Conservation (phyloP, 768 basidiomycete genomes). For the Leccinellum luteum region DNA sequence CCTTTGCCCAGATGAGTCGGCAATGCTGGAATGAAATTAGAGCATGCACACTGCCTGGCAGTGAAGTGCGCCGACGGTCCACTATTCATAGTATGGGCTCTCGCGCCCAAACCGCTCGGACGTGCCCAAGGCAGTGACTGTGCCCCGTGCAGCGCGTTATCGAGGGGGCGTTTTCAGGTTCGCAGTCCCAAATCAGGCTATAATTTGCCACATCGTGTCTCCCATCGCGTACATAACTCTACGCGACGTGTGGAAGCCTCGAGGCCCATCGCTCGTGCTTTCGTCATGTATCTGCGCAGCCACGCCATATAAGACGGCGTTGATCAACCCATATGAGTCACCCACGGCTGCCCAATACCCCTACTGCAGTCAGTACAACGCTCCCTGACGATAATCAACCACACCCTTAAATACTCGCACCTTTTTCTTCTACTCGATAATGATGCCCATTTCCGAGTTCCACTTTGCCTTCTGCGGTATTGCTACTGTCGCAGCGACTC, state of each 20-base stretch:
- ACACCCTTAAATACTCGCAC: constrained; percentile 21
- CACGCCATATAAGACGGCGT: constrained; percentile 32
- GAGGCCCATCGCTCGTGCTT: constrained; percentile 29
- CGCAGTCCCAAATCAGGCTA: constrained; percentile 7
- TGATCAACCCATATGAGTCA: constrained; percentile 15
- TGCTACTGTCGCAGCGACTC: constrained; percentile 58
- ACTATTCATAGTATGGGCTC: neutral
- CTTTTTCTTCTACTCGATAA: constrained; percentile 23
- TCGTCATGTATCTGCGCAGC: constrained; percentile 22
- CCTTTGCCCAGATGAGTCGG: constrained; percentile 7
- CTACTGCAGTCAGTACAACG: neutral
- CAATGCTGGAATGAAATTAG: neutral
- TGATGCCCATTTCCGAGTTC: constrained; percentile 52
- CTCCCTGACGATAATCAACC: constrained; percentile 17
- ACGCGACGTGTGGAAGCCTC: constrained; percentile 29
- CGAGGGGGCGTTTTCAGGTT: constrained; percentile 2
- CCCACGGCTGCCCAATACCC: constrained; percentile 20
- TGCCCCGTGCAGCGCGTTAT: constrained; percentile 11
- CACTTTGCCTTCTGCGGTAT: constrained; percentile 56
- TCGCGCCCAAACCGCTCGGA: constrained; percentile 4
- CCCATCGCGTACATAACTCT: constrained; percentile 8
- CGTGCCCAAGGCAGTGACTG: constrained; percentile 15
- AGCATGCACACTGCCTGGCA: constrained; percentile 1
- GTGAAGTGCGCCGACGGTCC: neutral
- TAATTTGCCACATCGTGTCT: constrained; percentile 17